Conservation (phyloP, 352 stramenopile genomes). For the Globisporangium carolinianum region DNA sequence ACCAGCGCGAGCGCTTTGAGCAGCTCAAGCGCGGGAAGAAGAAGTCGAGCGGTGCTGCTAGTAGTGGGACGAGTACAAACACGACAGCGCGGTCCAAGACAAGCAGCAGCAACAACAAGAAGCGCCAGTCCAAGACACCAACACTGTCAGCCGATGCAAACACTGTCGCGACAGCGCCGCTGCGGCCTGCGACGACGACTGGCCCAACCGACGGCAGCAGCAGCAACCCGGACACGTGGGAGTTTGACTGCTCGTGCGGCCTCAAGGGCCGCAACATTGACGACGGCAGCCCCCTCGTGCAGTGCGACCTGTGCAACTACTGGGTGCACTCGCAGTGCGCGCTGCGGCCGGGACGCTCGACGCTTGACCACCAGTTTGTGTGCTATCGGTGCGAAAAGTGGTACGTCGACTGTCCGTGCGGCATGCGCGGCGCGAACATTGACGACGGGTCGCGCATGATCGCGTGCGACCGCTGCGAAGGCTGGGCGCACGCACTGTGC, state of each 20-base stretch:
- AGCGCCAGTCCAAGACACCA: constrained; percentile 18
- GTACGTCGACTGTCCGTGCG: constrained; percentile 54
- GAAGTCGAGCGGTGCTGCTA: constrained; percentile 10
- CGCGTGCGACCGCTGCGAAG: constrained; percentile 54
- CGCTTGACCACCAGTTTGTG: constrained; percentile 7
- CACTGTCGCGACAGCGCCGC: not conserved
- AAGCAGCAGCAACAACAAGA: constrained; percentile 7
- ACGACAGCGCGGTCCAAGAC: not conserved
- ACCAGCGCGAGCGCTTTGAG: constrained; percentile 29
- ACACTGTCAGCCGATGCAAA: not conserved
- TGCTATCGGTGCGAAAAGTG: constrained; percentile 36
- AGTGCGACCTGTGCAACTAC: constrained; percentile 29
- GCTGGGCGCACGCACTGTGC: constrained; percentile 72
- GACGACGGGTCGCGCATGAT: constrained; percentile 64
- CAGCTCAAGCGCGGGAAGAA: constrained; percentile 22
- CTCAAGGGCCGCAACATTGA: constrained; percentile 49
- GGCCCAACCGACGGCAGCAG: constrained; percentile 2
- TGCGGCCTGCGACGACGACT: not conserved
- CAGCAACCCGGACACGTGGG: constrained; percentile 35
- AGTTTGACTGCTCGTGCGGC: constrained; percentile 58
- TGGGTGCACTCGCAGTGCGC: constrained; percentile 23
- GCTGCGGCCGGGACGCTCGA: constrained; percentile 4
- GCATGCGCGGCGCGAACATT: constrained; percentile 40
- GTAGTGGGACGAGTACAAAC: not conserved
- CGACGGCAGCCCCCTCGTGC: constrained; percentile 29